phyloP scores from a whole-genome alignment of 2,329 filamentous ascomycete genomes.

The Aspergillus fijiensis region DNA sequence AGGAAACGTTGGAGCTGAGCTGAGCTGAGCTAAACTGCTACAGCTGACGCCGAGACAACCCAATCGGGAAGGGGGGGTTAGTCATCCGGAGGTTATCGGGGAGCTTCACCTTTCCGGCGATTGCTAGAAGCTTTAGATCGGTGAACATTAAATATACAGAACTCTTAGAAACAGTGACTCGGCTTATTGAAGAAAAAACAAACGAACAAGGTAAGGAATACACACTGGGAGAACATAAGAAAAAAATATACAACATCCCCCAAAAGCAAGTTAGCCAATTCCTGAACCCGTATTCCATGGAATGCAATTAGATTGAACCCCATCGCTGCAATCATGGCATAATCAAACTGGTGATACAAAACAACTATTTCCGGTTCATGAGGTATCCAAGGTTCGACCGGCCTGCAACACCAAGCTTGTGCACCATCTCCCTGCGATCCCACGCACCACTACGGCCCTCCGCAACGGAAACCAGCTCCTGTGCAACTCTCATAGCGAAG shows the following conservation, averaged over 20 bases:
- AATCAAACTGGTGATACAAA: background rate
- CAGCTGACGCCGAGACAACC: background rate
- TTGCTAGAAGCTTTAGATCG: background rate
- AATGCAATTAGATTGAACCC: background rate
- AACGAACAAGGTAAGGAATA: background rate
- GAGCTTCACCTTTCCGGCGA: background rate
- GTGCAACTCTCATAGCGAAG: constrained; percentile 75
- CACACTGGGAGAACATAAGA: background rate
- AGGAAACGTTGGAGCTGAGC: background rate
- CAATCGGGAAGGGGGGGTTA: background rate
- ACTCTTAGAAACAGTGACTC: background rate
- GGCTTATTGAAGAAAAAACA: background rate
- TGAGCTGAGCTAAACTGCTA: background rate
- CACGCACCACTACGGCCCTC: constrained; percentile 82
- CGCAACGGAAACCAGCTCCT: constrained; percentile 82
- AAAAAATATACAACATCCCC: background rate
- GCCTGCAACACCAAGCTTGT: constrained; percentile 76
- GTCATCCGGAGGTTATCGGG: background rate
- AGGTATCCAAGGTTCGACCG: constrained; percentile 62
- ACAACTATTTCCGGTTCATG: background rate
- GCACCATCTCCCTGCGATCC: constrained; percentile 74
- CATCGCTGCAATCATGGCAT: background rate
- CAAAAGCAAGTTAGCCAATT: background rate
- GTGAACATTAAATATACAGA: background rate
- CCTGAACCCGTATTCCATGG: background rate